Base-by-base conservation (phyloP, 139 green algal species). In the Tetraselmis chui region DNA sequence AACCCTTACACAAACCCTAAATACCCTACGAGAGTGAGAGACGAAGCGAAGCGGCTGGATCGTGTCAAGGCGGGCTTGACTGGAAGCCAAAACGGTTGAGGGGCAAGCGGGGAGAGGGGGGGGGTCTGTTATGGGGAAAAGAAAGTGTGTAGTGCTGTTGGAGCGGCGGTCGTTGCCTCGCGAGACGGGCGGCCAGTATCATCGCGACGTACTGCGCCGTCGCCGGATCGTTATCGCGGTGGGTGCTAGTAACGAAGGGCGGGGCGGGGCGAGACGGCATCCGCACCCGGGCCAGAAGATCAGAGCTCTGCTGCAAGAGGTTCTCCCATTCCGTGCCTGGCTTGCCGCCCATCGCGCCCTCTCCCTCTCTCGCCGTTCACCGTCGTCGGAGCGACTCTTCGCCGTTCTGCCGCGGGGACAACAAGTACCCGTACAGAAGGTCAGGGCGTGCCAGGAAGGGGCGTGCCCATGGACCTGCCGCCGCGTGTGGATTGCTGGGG, bases 281-380 rank as follows among this genome's bases (percentile, higher is more conserved):
- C 29, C 87, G 74, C 28, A 93, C 92, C 89, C 90, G 84, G 0
- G 85, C 79, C 18, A 92, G 88, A 31, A 95, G 81, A 80, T 94
- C 88, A 59, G 91, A 80, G 23, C 86, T 92, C 32, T 91, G 86
- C 29, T 93, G 80, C 80, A 96, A 76, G 79, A 96, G 84, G 24
- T 85, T 79, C 58, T 91, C 85, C 92, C 92, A 96, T 67, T 95
- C 92, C 11, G 45, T 67, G 18, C 45, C 45, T 18, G 11, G 45
- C 45, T 67, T 67, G 45, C 45, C 45, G 18, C 45, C 45, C 45
- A 67, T 67, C 11, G 45, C 45, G 45, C 45, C 45, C n/a, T n/a
- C n/a, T n/a, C n/a, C n/a, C n/a, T n/a, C n/a, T n/a, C n/a, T n/a
- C n/a, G n/a, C n/a, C n/a, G n/a, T n/a, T n/a, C n/a, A n/a, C n/a